Evolutionary conservation across 2,329 filamentous ascomycete genomes (phyloP), one percentile per base, ranked within the genome.

Genomic region (Pseudogymnoascus sp.): DNA sequence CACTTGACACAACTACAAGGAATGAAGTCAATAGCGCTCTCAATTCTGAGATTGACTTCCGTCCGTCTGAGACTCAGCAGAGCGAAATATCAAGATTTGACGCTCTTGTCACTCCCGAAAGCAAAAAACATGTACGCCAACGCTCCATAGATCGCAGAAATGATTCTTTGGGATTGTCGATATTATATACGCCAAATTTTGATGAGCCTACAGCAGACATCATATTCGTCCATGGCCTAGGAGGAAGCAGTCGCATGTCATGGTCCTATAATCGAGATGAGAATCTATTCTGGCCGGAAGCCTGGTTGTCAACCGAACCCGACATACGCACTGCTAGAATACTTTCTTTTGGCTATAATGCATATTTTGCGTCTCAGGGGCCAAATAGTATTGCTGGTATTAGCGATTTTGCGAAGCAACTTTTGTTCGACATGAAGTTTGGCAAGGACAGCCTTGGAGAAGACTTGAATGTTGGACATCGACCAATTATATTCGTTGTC

Each of bases 141-240:
- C 40, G 16, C 40, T 12, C 40, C 16, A 21, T 21, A 42, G 42
- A 46, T 23, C 42, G 42, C 7, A 21, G 18, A 23, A 23, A 21
- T 14, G 67, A 67, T 64, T 63, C 68, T 11, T 42, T 68, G 2
- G 69, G 69, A 8, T 63, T 71, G 3, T 66, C 25, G 38, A 50
- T 69, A 12, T 11, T 70, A 1, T 64, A 69, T 18, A 18, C 46
- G 2, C 69, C 68, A 16, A 34, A 61, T 0, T 23, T 23, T 14
- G 34, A 8, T 8, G 46, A 36, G 2, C 64, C 64, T 2, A 16
- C 53, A 3, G 23, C 69, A 12, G 72, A 74, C 59, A 65, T 73
- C 6, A 70, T 79, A 14, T 79, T 78, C 62, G 69, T 78, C 2
- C 77, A 79, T 66, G 76, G 77, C 0, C 70, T 79, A 1, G 75